A percentile compares a stretch with the other conserved stretches of the same genome.
Evolutionary conservation across 768 basidiomycete genomes (phyloP).

Genomic region (Tricholoma sp.): DNA sequence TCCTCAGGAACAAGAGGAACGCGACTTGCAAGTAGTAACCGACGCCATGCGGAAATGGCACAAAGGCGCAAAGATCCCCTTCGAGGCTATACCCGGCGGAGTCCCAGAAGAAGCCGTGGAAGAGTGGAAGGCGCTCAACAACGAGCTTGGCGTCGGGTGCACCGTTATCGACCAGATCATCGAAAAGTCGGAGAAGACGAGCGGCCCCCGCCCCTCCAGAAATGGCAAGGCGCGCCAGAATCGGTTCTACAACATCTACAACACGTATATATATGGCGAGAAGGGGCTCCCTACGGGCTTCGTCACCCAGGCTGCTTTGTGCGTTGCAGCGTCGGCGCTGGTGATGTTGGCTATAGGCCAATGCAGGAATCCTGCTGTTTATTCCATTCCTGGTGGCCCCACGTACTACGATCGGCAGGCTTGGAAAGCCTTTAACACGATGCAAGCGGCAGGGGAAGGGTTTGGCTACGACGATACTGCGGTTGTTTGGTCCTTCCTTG

Average conservation of each 20-base stretch:
- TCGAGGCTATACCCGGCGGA: conserved; percentile 42
- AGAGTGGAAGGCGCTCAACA: conserved; percentile 77
- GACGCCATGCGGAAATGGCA: conserved; percentile 72
- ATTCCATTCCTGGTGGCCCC: conserved; percentile 56
- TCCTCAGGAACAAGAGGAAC: conserved; percentile 45
- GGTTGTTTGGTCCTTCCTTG: conserved; percentile 65
- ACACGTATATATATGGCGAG: conserved; percentile 57
- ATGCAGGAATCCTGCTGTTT: conserved; percentile 48
- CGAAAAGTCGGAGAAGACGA: conserved; percentile 26
- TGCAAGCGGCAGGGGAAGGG: conserved; percentile 68
- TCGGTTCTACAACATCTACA: conserved; percentile 84
- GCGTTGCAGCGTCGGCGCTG: conserved; percentile 57
- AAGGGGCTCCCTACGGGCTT: conserved; percentile 31
- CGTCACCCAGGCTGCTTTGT: conserved; percentile 47
- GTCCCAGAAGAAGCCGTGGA: conserved; percentile 63
- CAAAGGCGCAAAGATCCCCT: conserved; percentile 45
- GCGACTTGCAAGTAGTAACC: conserved; percentile 46
- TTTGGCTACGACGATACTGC: conserved; percentile 54
- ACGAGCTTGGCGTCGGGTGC: conserved; percentile 75
- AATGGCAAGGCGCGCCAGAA: conserved; percentile 26
- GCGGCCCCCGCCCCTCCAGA: conserved; percentile 16
- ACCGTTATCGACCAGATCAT: conserved; percentile 71
- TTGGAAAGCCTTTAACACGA: conserved; percentile 74
- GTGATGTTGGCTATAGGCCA: conserved; percentile 59
- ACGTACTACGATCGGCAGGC: conserved; percentile 74